Percentiles rank a stretch among this genome's conserved stretches.
phyloP scores from a whole-genome alignment of 1,284 basidiomycete species.

The Trichosporon sp. region DNA sequence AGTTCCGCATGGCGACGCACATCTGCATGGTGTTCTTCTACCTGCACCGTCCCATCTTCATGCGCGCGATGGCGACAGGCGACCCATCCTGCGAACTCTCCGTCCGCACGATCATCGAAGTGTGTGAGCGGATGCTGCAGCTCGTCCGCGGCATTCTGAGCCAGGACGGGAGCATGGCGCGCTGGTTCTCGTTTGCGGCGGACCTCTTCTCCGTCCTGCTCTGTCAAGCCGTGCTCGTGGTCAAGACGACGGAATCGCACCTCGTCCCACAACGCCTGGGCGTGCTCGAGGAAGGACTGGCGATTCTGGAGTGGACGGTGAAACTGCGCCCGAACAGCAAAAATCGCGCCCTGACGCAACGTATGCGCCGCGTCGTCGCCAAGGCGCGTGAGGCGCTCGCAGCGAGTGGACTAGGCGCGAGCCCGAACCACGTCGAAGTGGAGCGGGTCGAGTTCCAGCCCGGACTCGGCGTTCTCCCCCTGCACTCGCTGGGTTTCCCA shows the following conservation, averaged over 20 bases:
- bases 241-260: constrained; percentile 30
- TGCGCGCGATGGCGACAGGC: constrained; percentile 28
- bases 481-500: neutral
- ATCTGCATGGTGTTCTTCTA: constrained; percentile 37
- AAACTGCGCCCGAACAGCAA: constrained; percentile 28
- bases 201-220: constrained; percentile 34
- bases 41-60: constrained; percentile 34
- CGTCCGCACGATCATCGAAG: constrained; percentile 31
- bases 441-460: neutral
- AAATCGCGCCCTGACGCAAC: constrained; percentile 29
- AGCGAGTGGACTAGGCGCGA: neutral
- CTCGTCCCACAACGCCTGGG: constrained; percentile 26
- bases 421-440: constrained; percentile 17
- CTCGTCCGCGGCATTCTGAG: constrained; percentile 30
- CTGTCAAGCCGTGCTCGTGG: constrained; percentile 32
- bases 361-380: constrained; percentile 26
- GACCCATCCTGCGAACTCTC: constrained; percentile 23
- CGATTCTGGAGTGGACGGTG: constrained; percentile 32
- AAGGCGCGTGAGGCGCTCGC: constrained; percentile 25
- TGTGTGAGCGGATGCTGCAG: constrained; percentile 31
- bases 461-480: constrained; percentile 1
- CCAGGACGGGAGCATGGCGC: constrained; percentile 30
- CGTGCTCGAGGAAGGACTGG: constrained; percentile 29
- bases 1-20: constrained; percentile 35
- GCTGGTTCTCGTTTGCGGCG: constrained; percentile 37